phyloP scores from a whole-genome alignment of 2,329 filamentous ascomycete genomes.

The Botrytis medusae region DNA sequence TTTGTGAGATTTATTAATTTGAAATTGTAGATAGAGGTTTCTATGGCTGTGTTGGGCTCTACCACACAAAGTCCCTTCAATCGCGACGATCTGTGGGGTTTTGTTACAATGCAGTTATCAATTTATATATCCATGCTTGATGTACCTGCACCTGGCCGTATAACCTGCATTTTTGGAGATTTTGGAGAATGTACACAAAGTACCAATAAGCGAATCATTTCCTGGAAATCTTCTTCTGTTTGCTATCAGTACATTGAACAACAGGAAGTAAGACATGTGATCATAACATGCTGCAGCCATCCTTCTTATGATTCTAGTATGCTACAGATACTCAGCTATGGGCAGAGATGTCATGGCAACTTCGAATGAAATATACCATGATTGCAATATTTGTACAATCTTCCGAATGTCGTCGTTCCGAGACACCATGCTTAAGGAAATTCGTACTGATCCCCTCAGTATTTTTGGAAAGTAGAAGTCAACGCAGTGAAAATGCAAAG shows the following conservation, averaged over 20 bases:
- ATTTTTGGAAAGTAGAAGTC: not conserved
- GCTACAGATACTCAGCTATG: not conserved
- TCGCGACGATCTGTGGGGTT: slow-evolving; percentile 21
- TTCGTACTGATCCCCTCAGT: not conserved
- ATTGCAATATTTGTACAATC: slow-evolving; percentile 13
- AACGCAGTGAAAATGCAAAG: not conserved
- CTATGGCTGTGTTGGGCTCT: not conserved
- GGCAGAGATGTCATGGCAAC: slow-evolving; percentile 16
- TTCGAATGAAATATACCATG: slow-evolving; percentile 18
- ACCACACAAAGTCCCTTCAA: not conserved
- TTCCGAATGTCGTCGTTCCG: slow-evolving; percentile 13
- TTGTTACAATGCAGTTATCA: slow-evolving; percentile 13
- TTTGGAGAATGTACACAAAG: slow-evolving; percentile 4
- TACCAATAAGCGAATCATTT: not conserved
- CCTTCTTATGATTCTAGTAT: slow-evolving; percentile 15
- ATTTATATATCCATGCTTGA: slow-evolving; percentile 17
- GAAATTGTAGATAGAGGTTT: not conserved
- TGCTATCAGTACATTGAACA: not conserved
- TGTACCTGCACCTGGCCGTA: not conserved
- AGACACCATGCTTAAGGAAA: slow-evolving; percentile 18
- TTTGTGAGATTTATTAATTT: not conserved
- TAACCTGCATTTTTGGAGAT: slow-evolving; percentile 11
- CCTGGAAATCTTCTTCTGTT: not conserved
- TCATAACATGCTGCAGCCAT: slow-evolving; percentile 20
- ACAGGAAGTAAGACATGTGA: slow-evolving; percentile 23